A percentile compares a stretch with the other conserved stretches of the same genome.
These are phyloP conservation scores for Saccharomycopsis vini DNA, from an alignment of 805 yeast species.

Conservation along the genomic window DNA sequence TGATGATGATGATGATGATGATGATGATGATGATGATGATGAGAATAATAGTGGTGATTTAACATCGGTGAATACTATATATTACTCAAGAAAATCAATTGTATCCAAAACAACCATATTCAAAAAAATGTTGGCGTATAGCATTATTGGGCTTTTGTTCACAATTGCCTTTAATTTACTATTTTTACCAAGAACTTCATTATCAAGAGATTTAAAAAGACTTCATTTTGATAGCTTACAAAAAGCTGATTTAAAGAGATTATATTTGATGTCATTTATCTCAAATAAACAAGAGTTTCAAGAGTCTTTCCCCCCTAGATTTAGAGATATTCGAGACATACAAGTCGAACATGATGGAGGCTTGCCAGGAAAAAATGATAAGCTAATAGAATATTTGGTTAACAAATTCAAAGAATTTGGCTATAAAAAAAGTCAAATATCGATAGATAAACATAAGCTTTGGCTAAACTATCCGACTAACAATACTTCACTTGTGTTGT, in stretches of 20 bases:
- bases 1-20: background rate
- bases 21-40: background rate
- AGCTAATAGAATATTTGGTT: conserved; percentile 14
- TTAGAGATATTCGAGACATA: background rate
- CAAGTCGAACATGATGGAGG: background rate
- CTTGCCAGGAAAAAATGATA: no score
- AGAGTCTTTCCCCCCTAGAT: no score
- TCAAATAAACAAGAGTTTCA: no score
- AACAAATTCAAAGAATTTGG: background rate
- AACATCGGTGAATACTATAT: no score
- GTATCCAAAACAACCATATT: background rate
- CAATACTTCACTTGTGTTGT: conserved; percentile 39
- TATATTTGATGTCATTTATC: conserved; percentile 30
- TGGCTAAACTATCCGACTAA: conserved; percentile 54
- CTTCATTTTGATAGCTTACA: conserved; percentile 60
- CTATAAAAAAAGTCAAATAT: background rate
- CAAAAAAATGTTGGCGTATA: conserved; percentile 35
- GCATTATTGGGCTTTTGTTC: conserved; percentile 41
- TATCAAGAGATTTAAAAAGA: conserved; percentile 71
- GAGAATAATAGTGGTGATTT: background rate
- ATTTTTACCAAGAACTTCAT: conserved; percentile 77
- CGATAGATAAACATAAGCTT: conserved; percentile 48
- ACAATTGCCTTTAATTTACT: conserved; percentile 52
- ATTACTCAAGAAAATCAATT: background rate
- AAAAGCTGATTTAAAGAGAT: conserved; percentile 58